A percentile compares a stretch with the other conserved stretches of the same genome.
Evolutionary conservation across 768 basidiomycete species (phyloP).

Genomic region (Xerocomellus chrysenteron): DNA sequence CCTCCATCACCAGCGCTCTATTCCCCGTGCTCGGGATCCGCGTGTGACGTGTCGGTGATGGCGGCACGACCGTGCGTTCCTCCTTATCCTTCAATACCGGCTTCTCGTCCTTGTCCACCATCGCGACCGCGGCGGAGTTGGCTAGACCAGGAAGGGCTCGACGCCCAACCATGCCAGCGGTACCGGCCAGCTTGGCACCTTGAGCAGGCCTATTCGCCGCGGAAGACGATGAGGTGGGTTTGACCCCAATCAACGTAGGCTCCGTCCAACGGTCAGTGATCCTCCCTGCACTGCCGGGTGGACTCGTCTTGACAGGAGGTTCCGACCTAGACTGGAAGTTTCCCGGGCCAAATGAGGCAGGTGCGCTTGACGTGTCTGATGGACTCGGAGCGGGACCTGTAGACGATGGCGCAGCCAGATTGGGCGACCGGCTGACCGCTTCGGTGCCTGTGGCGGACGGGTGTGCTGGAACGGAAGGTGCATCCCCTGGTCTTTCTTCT

Average conservation of each 20-base stretch:
- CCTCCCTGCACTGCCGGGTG: conserved; percentile 11
- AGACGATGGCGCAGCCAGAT: background rate
- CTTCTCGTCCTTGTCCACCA: conserved; percentile 7
- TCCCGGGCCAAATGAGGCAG: background rate
- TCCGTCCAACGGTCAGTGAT: conserved; percentile 36
- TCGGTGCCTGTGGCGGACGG: background rate
- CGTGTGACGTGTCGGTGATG: conserved; percentile 42
- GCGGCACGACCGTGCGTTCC: conserved; percentile 14
- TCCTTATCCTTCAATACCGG: conserved; percentile 18
- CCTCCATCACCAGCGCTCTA: conserved; percentile 75
- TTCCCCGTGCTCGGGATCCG: conserved; percentile 70
- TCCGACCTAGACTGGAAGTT: background rate
- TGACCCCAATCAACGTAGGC: conserved; percentile 33
- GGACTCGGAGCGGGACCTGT: conserved; percentile 4
- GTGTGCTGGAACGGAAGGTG: background rate
- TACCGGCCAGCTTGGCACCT: conserved; percentile 13
- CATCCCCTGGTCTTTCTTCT: conserved; percentile 7
- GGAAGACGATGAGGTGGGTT: conserved; percentile 13
- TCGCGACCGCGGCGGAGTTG: background rate
- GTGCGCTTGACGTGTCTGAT: background rate
- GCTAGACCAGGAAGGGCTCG: conserved; percentile 45
- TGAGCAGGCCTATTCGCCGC: background rate
- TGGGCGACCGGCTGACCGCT: background rate
- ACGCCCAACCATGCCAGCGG: conserved; percentile 35
- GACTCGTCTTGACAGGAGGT: conserved; percentile 4